Evolutionary conservation across 768 basidiomycete genomes (phyloP).

Genomic region (Cystofilobasidium macerans): DNA sequence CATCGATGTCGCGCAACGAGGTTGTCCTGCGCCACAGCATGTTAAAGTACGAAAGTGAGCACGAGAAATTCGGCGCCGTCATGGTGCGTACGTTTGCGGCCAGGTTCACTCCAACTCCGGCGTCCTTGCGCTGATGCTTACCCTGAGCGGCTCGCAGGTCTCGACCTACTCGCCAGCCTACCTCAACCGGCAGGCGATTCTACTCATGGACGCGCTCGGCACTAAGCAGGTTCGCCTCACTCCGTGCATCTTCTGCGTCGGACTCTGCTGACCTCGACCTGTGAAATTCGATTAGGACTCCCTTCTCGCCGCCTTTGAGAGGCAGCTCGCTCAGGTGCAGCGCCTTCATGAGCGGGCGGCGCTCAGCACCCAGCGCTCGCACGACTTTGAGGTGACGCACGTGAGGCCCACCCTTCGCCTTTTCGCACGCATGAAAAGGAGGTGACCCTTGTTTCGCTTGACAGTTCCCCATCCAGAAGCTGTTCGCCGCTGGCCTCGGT

Average conservation of each 20-base stretch:
- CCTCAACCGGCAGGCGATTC: conserved; percentile 20
- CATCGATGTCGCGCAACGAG: not conserved
- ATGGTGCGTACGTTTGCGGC: not conserved
- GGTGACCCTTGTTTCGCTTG: too few relatives aligned
- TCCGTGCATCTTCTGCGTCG: not conserved
- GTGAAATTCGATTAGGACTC: not conserved
- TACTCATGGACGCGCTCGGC: conserved; percentile 13
- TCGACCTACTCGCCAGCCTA: conserved; percentile 3
- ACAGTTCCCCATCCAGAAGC: conserved; percentile 18
- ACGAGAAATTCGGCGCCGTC: conserved; percentile 6
- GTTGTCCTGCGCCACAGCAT: conserved; percentile 8
- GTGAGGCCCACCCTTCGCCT: not conserved
- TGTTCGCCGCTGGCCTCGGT: conserved; percentile 1
- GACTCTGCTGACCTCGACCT: too few relatives aligned
- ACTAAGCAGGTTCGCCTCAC: not conserved
- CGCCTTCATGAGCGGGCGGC: not conserved
- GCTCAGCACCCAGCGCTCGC: too few relatives aligned
- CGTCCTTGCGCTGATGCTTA: not conserved
- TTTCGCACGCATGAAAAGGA: too few relatives aligned
- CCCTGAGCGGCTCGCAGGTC: not conserved
- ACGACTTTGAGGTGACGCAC: conserved; percentile 1
- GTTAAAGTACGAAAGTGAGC: conserved; percentile 8
- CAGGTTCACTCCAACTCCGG: not conserved
- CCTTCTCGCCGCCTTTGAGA: not conserved
- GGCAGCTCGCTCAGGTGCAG: not conserved